Evolutionary conservation across 176 grass and related monocot species (phyloP), one percentile per base, ranked within the genome.

Genomic region (Carex pumila): DNA sequence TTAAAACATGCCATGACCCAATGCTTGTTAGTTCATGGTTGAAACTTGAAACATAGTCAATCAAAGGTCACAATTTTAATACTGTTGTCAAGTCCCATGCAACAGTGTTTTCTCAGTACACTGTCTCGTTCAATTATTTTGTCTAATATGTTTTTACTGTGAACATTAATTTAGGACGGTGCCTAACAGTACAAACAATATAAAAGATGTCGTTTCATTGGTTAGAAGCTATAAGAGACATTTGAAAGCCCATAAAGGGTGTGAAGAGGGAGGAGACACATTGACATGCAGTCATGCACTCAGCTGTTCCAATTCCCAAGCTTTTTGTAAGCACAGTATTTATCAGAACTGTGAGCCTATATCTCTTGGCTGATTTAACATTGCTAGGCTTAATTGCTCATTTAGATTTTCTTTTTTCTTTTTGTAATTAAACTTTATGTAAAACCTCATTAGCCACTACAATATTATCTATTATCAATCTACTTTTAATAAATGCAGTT

Each of bases 231-330:
- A 45, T 1, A 34, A 34, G 5, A 7, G 52, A 57, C 50, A 78
- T 34, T 78, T 78, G 73, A 78, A 78, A 78, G 73, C 45, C 47
- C 71, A 52, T 52, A 56, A 77, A 77, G 73, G n/a, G 3, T 18
- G 3, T 18, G 49, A 76, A 76, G 19, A 15, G 47, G 47, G 11
- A 31, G 72, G 73, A 56, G 73, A 77, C 73, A 77, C 73, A 56
- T 77, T 77, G 73, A 34, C 73, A 77, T 77, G 50, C 73, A 77
- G 73, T 77, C 73, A 77, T 56, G 73, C 50, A 56, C 73, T 32
- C 31, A 17, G 73, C 21, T 77, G 73, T 77, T 56, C 25, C 73
- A 34, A 56, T 77, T 77, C 50, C 25, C 50, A 77, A 77, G 73
- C 5, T 25, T 50, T 75, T 47, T 76, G 47, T 76, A 34, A 34